A percentile compares a stretch with the other conserved stretches of the same genome.
phyloP scores from a whole-genome alignment of 2,329 filamentous ascomycete genomes.

The Pseudogymnoascus sp. region DNA sequence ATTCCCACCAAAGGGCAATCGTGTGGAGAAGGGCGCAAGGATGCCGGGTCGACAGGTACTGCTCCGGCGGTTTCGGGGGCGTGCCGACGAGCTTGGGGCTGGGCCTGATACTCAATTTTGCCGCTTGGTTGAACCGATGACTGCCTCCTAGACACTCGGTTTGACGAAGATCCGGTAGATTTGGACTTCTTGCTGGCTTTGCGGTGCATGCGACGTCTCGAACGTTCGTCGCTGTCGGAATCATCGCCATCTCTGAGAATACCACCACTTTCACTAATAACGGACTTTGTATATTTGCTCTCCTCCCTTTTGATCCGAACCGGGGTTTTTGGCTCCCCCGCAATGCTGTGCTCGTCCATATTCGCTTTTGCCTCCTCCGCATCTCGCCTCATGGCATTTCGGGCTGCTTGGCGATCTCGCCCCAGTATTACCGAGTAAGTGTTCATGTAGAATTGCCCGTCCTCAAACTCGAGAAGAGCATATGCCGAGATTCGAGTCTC shows the following conservation, averaged over 20 bases:
- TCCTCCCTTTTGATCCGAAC: constrained; percentile 42
- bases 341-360: constrained; percentile 45
- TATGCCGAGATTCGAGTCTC: constrained; percentile 38
- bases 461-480: constrained; percentile 61
- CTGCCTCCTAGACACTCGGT: constrained; percentile 28
- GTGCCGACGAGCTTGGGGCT: constrained; percentile 37
- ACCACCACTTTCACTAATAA: constrained; percentile 63
- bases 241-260: constrained; percentile 60
- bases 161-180: constrained; percentile 40
- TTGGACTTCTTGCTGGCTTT: constrained; percentile 35
- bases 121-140: constrained; percentile 27
- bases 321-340: constrained; percentile 39
- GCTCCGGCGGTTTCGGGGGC: constrained; percentile 55
- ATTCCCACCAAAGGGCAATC: constrained; percentile 64
- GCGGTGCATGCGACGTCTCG: constrained; percentile 41
- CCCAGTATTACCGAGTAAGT: constrained; percentile 67
- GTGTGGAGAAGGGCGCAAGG: constrained; percentile 53
- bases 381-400: constrained; percentile 43
- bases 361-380: constrained; percentile 40
- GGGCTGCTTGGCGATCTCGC: constrained; percentile 60
- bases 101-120: constrained; percentile 44
- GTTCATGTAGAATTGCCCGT: constrained; percentile 74
- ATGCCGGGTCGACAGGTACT: constrained; percentile 52
- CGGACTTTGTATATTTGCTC: constrained; percentile 47
- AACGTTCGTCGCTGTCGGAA: constrained; percentile 49